Percentiles rank a stretch among this genome's conserved stretches.
Conservation (phyloP, 345 rosid species). For the Mercurialis annua region DNA sequence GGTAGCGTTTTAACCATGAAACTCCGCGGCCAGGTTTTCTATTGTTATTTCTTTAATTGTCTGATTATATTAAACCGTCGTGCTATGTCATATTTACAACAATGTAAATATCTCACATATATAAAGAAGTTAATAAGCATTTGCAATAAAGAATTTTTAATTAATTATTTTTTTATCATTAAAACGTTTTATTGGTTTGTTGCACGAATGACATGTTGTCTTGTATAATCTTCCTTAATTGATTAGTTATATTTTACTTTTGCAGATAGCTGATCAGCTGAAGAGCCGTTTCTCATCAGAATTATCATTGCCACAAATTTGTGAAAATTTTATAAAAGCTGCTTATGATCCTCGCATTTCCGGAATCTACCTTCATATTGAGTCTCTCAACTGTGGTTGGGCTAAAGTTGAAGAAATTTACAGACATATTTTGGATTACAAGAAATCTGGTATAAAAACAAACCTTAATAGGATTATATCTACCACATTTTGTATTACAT, state of each 20-base stretch:
- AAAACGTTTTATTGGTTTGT: too few species aligned
- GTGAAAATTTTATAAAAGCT: constrained; percentile 85
- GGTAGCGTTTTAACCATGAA: constrained; percentile 81
- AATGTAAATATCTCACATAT: too few species aligned
- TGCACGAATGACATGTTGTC: too few species aligned
- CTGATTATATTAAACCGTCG: background rate
- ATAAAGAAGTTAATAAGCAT: too few species aligned
- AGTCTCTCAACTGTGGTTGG: constrained; percentile 86
- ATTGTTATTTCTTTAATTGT: background rate
- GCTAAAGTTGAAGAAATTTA: constrained; percentile 91
- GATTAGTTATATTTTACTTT: constrained; percentile 15
- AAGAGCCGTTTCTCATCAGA: constrained; percentile 88
- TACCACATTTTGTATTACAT: too few species aligned
- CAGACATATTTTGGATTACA: constrained; percentile 75
- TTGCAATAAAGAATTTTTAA: too few species aligned
- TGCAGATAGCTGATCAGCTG: constrained; percentile 90
- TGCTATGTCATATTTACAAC: too few species aligned
- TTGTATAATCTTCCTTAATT: too few species aligned
- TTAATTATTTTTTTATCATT: too few species aligned
- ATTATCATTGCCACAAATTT: constrained; percentile 76
- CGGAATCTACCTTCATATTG: constrained; percentile 86
- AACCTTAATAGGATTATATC: too few species aligned
- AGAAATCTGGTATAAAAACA: constrained; percentile 72
- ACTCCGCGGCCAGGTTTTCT: constrained; percentile 85
- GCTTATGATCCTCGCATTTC: constrained; percentile 91